Base-by-base conservation (phyloP, 1,284 basidiomycete species). In the Tylopilus sp. region DNA sequence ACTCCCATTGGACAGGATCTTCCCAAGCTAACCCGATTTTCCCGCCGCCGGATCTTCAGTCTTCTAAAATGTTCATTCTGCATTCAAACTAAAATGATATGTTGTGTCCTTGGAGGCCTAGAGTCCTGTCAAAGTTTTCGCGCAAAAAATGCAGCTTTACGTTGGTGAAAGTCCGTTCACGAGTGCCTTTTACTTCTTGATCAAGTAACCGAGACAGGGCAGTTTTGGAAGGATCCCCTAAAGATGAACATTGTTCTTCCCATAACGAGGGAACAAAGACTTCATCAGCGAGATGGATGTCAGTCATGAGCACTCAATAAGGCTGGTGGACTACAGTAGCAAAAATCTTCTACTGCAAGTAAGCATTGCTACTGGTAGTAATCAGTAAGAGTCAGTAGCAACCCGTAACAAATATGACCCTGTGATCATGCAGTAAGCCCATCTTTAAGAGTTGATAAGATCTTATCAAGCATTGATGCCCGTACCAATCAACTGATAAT, bases 201-300 rank as follows among this genome's bases (percentile, higher is more conserved):
- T n/a, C 68, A n/a, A 15, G 47, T 24, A 67, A 76, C 67, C 64
- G 66, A 73, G 59, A 64, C 61, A 61, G 44, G 53, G 62, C 71
- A 73, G 70, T 71, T 72, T 49, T 51, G 67, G 63, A 69, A 49
- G 29, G 55, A 66, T 19, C 66, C 59, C 58, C 69, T 60, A 65
- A 67, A 65, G 53, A 57, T 54, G 68, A 62, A 74, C 74, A 69
- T 76, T 76, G 75, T 69, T 59, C 67, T 73, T 79, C 29, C 76
- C 73, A 71, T 76, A 77, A 74, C 24, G 29, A 73, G 77, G 65
- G 65, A 67, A 79, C 77, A 76, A 73, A 65, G 74, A 4, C 33
- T 60, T 67, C n/a, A n/a, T n/a, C n/a, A n/a, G n/a, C n/a, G n/a
- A n/a, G n/a, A n/a, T n/a, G n/a, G n/a, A n/a, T n/a, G n/a, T n/a